Conservation (phyloP, 176 grass and related monocot genomes). For the Elymus sibiricus region DNA sequence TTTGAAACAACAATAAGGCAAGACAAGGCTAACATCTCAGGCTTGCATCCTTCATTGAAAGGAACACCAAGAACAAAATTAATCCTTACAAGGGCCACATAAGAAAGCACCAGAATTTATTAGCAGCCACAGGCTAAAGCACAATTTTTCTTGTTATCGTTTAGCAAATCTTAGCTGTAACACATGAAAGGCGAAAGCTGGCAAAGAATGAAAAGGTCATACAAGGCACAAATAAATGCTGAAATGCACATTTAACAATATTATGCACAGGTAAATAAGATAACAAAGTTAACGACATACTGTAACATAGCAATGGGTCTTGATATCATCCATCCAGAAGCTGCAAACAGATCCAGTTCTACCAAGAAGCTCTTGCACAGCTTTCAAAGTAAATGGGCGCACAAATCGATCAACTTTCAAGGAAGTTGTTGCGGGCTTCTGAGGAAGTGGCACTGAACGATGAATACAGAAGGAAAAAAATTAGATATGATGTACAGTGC, state of each 20-base stretch:
- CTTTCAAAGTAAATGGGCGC: constrained; percentile 87
- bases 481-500: not conserved
- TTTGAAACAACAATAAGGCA: not conserved
- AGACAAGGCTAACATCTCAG: not conserved
- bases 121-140: not conserved
- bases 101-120: not conserved
- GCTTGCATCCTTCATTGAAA: not conserved
- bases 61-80: not conserved
- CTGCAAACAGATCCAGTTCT: constrained; percentile 67
- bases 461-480: not conserved
- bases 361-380: constrained; percentile 73
- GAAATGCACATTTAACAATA: constrained; percentile 8
- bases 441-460: constrained; percentile 60
- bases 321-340: constrained; percentile 96
- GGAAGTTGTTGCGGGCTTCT: constrained; percentile 70
- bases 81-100: not conserved
- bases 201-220: not conserved
- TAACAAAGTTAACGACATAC: constrained; percentile 37
- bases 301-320: constrained; percentile 88
- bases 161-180: constrained; percentile 2
- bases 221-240: not conserved
- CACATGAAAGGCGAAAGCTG: not conserved
- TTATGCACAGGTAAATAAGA: not conserved
- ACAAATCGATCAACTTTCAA: constrained; percentile 72
- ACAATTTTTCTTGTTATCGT: not conserved